Base-by-base conservation (phyloP, 2,329 filamentous ascomycete genomes). In the Coniochaeta sp. region DNA sequence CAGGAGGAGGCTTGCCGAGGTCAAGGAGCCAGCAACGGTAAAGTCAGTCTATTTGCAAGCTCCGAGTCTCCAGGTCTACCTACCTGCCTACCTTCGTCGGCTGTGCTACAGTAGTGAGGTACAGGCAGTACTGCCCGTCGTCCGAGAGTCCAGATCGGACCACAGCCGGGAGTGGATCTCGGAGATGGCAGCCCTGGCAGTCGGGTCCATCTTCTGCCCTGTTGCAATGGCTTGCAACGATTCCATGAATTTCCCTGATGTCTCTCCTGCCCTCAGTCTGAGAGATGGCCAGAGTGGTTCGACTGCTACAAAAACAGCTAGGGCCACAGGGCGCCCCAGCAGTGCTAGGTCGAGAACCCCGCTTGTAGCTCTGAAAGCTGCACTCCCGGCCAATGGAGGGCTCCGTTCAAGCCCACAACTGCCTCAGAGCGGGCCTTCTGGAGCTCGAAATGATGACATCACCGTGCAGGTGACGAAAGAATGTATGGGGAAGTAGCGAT, bases 391-490 rank as follows among this genome's bases (percentile, higher is more conserved):
- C 47, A 52, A 52, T 52, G 26, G 3, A 12, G 6, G 30, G 47
- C 47, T 52, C 47, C 22, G 26, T 28, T 28, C 10, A 3, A 3
- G 10, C 47, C 3, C 26, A 2, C 2, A n/a, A n/a, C n/a, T n/a
- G n/a, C n/a, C n/a, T n/a, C n/a, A n/a, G n/a, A 30, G 47, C 17
- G 47, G 47, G 10, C 9, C 47, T 30, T 4, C 47, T 12, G 1
- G 5, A 52, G 47, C 47, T 52, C 26, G 24, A 4, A 44, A 34
- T 57, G 24, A 44, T 57, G 55, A 57, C 55, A 57, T 57, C 55
- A 57, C 32, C 36, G 38, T 57, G 38, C 55, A 52, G 47, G 55
- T 44, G 38, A 44, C 55, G 55, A 55, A 55, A 38, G 54, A 38
- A 55, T 36, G 54, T 32, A 6, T 57, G 55, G 55, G 38, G 55